These are phyloP conservation scores for Domatiomyces globalis DNA, from an alignment of 2,329 filamentous ascomycete genomes.

Conservation along the genomic window DNA sequence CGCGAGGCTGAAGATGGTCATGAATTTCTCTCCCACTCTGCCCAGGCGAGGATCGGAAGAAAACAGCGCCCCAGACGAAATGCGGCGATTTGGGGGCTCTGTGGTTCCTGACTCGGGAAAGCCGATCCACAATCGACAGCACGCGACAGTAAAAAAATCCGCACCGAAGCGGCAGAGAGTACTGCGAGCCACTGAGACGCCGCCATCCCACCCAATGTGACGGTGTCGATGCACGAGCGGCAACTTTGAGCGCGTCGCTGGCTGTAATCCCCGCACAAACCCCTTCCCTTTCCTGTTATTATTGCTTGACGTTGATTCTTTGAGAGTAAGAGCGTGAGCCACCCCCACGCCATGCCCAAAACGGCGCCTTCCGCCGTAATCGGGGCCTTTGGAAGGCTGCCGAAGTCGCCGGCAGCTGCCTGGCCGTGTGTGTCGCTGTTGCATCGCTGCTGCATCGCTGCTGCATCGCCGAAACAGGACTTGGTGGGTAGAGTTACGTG, in stretches of 20 bases:
- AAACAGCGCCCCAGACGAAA: neutral
- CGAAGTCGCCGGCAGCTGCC: neutral
- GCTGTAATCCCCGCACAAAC: neutral
- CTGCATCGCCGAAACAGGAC: too few species aligned
- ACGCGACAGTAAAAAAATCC: neutral
- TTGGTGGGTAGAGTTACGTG: too few species aligned
- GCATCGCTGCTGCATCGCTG: too few species aligned
- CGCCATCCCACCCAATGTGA: neutral
- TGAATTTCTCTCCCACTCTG: neutral
- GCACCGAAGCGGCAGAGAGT: neutral
- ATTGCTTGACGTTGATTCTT: neutral
- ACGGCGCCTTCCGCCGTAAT: neutral
- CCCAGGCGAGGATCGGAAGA: neutral
- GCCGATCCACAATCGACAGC: neutral
- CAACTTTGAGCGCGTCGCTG: too few species aligned
- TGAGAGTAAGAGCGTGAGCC: neutral
- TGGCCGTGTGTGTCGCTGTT: too few species aligned
- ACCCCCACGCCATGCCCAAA: constrained; percentile 1
- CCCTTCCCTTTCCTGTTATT: neutral
- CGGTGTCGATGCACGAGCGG: too few species aligned
- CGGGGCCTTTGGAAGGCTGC: neutral
- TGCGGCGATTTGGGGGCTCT: neutral
- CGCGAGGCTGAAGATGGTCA: neutral
- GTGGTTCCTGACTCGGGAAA: neutral
- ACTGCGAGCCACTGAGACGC: too few species aligned